Base-by-base conservation (phyloP, 2,329 filamentous ascomycete species). In the Aaosphaeria pasadenensis region DNA sequence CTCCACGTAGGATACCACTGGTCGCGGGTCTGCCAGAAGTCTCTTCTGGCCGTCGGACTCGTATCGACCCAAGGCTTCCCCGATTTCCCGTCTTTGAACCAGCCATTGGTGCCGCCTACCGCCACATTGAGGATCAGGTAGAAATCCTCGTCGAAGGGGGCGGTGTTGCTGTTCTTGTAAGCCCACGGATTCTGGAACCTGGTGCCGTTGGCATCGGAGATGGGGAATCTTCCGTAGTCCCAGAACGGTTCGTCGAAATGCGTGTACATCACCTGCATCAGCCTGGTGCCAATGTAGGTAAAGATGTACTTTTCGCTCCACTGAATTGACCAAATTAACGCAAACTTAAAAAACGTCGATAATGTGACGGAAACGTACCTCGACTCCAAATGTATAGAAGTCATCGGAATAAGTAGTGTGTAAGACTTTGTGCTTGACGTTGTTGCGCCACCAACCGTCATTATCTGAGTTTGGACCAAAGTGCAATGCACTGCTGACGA, bases 261-360 rank as follows among this genome's bases (percentile, higher is more conserved):
- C 57, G 82, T 85, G 75, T 91, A 95, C 52, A 90, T 78, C 44
- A 92, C 88, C 67, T 92, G 88, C 30, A 91, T 76, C 17, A 95
- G 81, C 9, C 87, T 85, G 41, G 82, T 86, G 77, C 94, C 87
- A 74, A 95, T 79, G 66, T 91, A 95, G 28, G 88, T 91, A 74
- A 92, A 95, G 50, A 94, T 75, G 69, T 95, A 94, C 70, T 91
- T 92, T 59, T 92, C 81, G 44, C 84, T 90, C 89, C 89, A 95
- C 71, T 69, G 32, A 11, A 11, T 28, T 33, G 17, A 24, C 17
- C 17, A 24, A 24, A 24, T 24, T 24, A 24, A 24, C 17, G 17
- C 17, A 24, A 24, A 36, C n/a, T 9, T 36, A 9, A 36, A n/a
- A 9, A 9, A 36, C n/a, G 33, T 4, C 33, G 9, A 36, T 36